Conservation (phyloP, 1,284 basidiomycete genomes). For the Fomitopsis palustris region DNA sequence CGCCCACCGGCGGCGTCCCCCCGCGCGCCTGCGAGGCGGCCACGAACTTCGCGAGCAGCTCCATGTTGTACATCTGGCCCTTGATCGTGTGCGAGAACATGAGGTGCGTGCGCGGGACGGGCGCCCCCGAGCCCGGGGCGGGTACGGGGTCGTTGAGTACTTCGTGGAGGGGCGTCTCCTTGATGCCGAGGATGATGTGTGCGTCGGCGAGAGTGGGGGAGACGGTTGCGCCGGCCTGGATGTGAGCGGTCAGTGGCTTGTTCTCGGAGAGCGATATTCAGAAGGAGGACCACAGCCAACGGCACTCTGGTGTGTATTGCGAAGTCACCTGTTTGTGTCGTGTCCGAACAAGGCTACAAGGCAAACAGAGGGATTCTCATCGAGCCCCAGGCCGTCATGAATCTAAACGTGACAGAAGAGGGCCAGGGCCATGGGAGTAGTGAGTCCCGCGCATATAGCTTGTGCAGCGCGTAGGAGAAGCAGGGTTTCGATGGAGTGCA, state of each 20-base stretch:
- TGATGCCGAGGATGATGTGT: constrained; percentile 83
- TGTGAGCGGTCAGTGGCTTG: not conserved
- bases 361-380: too few species aligned
- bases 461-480: too few species aligned
- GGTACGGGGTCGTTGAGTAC: constrained; percentile 47
- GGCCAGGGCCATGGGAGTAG: too few species aligned
- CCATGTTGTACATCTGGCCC: constrained; percentile 82
- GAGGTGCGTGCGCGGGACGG: constrained; percentile 58
- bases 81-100: constrained; percentile 94
- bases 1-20: not conserved
- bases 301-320: too few species aligned
- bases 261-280: too few species aligned
- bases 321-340: too few species aligned
- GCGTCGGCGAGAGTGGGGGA: constrained; percentile 57
- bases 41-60: constrained; percentile 69
- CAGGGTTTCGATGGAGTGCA: too few species aligned
- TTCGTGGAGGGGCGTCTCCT: constrained; percentile 73
- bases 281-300: too few species aligned
- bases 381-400: too few species aligned
- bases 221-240: constrained; percentile 73
- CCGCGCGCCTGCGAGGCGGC: constrained; percentile 19
- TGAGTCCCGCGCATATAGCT: too few species aligned
- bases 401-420: too few species aligned
- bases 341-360: too few species aligned
- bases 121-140: constrained; percentile 13